phyloP scores from a whole-genome alignment of 352 stramenopile species.

The Pythium aphanidermatum region DNA sequence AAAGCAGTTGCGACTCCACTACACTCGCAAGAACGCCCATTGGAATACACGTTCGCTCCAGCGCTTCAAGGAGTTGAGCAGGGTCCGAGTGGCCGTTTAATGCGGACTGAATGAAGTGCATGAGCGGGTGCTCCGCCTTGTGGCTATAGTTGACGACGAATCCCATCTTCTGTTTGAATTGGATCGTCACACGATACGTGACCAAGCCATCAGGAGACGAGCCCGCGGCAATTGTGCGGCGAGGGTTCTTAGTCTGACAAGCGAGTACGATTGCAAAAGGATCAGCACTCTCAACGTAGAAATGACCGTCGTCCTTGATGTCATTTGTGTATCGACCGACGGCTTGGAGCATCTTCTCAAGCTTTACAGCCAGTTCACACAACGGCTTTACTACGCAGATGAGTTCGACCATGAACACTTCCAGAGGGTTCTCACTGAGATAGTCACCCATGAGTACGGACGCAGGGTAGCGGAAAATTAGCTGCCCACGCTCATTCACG shows the following conservation, averaged over 20 bases:
- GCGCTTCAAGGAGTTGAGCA: slow-evolving; percentile 69
- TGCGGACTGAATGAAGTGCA: slow-evolving; percentile 84
- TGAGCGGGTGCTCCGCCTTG: slow-evolving; percentile 77
- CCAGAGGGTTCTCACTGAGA: slow-evolving; percentile 76
- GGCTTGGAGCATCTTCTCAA: slow-evolving; percentile 63
- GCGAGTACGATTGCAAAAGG: slow-evolving; percentile 81
- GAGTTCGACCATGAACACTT: slow-evolving; percentile 85
- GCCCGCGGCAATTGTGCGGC: slow-evolving; percentile 56
- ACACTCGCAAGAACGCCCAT: slow-evolving; percentile 79
- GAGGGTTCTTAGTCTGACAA: slow-evolving; percentile 63
- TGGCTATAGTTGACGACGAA: slow-evolving; percentile 87
- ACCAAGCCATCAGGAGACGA: slow-evolving; percentile 69
- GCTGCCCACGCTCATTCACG: slow-evolving; percentile 60
- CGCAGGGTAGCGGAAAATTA: slow-evolving; percentile 81
- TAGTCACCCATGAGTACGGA: slow-evolving; percentile 59
- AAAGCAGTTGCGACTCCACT: slow-evolving; percentile 79
- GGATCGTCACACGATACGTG: slow-evolving; percentile 74
- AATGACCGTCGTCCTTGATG: slow-evolving; percentile 61
- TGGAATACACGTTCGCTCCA: slow-evolving; percentile 79
- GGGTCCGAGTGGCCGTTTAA: slow-evolving; percentile 78
- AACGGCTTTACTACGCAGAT: slow-evolving; percentile 83
- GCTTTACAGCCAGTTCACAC: slow-evolving; percentile 77
- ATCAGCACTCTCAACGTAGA: slow-evolving; percentile 80
- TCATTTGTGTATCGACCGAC: slow-evolving; percentile 73
- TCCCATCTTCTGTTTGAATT: slow-evolving; percentile 86